phyloP scores from a whole-genome alignment of 2,329 filamentous ascomycete species.

The Domatiomyces catenatus region DNA sequence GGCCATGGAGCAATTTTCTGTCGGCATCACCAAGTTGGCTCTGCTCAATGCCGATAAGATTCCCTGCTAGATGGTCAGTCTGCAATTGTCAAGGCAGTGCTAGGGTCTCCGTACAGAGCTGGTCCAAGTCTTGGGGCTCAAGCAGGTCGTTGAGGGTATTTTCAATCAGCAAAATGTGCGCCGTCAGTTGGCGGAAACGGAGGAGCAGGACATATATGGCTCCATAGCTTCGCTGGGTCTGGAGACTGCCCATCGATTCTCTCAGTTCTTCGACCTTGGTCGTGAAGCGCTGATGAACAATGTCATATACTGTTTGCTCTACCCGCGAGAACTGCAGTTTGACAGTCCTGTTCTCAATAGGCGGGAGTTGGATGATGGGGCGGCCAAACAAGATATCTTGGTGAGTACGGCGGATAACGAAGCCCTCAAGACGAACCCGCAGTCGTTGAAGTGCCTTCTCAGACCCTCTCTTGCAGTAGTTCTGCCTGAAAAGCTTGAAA shows the following conservation, averaged over 20 bases:
- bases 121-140: conserved; percentile 30
- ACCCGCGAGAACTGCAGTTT: conserved; percentile 35
- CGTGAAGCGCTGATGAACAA: conserved; percentile 32
- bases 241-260: conserved; percentile 11
- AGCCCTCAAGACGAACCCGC: conserved; percentile 20
- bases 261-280: conserved; percentile 25
- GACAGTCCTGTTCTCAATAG: conserved; percentile 24
- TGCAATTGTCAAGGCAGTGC: neutral
- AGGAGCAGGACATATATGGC: conserved; percentile 35
- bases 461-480: conserved; percentile 16
- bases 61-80: neutral
- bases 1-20: conserved; percentile 18
- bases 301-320: conserved; percentile 39
- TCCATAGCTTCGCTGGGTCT: conserved; percentile 18
- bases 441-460: conserved; percentile 16
- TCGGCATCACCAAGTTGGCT: neutral
- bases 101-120: conserved; percentile 22
- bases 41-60: neutral
- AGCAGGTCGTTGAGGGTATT: conserved; percentile 31
- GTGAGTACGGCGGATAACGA: conserved; percentile 43
- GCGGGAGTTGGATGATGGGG: conserved; percentile 40
- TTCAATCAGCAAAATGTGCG: conserved; percentile 35
- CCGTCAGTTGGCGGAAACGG: conserved; percentile 36
- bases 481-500: conserved; percentile 17
- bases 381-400: conserved; percentile 36